Percentiles rank a stretch among this genome's conserved stretches.
phyloP scores from a whole-genome alignment of 1,139 yeast species.

The Blastobotrys niveus region DNA sequence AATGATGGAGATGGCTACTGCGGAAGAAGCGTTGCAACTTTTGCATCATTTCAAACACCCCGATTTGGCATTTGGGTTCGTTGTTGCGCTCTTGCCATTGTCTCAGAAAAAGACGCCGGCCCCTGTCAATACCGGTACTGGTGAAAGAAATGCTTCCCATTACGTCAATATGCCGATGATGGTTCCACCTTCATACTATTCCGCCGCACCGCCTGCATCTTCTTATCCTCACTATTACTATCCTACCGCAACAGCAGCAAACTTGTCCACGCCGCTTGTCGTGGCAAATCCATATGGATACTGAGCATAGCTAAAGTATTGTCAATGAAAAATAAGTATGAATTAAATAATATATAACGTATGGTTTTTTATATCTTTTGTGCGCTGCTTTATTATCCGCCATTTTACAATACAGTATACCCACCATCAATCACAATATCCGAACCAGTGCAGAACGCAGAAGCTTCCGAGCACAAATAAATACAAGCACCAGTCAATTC shows the following conservation, averaged over 20 bases:
- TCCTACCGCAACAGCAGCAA: no score
- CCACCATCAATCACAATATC: constrained; percentile 68
- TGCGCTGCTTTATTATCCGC: no score
- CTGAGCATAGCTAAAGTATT: no score
- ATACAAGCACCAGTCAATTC: constrained; percentile 67
- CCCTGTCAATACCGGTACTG: not conserved
- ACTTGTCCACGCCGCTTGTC: no score
- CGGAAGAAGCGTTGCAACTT: not conserved
- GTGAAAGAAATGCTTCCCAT: no score
- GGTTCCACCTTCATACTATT: no score
- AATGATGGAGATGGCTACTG: not conserved
- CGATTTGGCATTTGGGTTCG: not conserved
- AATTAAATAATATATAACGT: not conserved
- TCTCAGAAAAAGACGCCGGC: not conserved
- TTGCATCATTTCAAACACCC: constrained; percentile 1
- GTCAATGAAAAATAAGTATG: not conserved
- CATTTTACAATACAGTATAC: constrained; percentile 36
- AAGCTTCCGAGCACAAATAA: constrained; percentile 59
- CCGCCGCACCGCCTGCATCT: no score
- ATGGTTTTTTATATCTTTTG: no score
- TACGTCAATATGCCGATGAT: no score
- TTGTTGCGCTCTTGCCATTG: not conserved
- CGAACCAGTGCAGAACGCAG: constrained; percentile 60
- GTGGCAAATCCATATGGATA: no score
- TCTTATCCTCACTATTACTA: no score